phyloP scores from a whole-genome alignment of 306 rosid species.

The Alnus glutinosa region DNA sequence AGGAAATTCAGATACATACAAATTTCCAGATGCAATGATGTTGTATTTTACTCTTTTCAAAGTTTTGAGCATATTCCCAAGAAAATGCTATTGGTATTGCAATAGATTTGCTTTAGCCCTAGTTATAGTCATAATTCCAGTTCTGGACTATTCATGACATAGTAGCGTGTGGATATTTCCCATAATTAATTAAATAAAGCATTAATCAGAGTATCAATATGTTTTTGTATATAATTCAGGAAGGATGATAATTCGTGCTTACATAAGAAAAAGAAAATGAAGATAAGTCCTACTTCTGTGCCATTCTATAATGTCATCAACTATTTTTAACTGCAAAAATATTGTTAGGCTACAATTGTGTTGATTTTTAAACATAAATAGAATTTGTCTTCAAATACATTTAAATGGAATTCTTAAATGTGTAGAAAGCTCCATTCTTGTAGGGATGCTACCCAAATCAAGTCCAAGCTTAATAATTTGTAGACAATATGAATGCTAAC shows the following conservation, averaged over 20 bases:
- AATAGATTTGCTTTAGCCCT: neutral
- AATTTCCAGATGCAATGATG: neutral
- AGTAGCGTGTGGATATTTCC: neutral
- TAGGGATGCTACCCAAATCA: neutral
- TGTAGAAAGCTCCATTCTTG: neutral
- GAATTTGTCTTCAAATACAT: neutral
- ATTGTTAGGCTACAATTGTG: neutral
- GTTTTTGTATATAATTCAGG: neutral
- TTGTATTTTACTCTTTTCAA: neutral
- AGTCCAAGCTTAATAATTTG: conserved; percentile 13
- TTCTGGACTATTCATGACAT: too few species aligned
- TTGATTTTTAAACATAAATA: neutral
- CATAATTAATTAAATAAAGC: neutral
- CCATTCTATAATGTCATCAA: neutral
- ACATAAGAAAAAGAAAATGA: neutral
- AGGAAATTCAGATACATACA: neutral
- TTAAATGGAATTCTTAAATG: neutral
- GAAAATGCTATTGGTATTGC: neutral
- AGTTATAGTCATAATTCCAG: neutral
- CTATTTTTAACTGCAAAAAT: neutral
- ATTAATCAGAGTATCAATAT: neutral
- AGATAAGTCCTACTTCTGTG: neutral
- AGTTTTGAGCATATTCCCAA: neutral
- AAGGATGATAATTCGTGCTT: neutral
- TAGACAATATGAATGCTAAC: conserved; percentile 11